Evolutionary conservation across 2,329 filamentous ascomycete species (phyloP).

Genomic region (Talaromyces sp.): DNA sequence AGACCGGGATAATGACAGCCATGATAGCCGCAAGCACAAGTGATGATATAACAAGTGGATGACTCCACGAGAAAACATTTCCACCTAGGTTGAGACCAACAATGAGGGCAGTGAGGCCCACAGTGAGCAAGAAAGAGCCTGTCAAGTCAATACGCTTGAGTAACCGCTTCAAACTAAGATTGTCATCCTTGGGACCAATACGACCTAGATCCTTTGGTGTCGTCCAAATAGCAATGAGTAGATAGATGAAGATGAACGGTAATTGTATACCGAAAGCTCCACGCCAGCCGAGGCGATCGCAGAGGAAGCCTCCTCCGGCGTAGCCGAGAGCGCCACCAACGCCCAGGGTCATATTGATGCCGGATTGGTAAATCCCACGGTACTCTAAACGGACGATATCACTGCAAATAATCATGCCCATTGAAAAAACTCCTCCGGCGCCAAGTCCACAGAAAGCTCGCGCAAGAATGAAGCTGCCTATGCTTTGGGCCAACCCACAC

Average conservation of each 20-base stretch:
- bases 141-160: constrained; percentile 47
- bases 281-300: constrained; percentile 38
- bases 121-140: constrained; percentile 45
- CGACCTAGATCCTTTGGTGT: constrained; percentile 44
- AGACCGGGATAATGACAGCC: constrained; percentile 36
- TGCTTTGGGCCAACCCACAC: constrained; percentile 65
- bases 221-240: constrained; percentile 41
- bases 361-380: constrained; percentile 40
- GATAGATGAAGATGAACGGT: constrained; percentile 43
- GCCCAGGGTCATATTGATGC: constrained; percentile 37
- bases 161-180: constrained; percentile 38
- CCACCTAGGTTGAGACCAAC: constrained; percentile 51
- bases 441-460: constrained; percentile 67
- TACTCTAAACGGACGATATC: constrained; percentile 71
- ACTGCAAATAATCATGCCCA: constrained; percentile 56
- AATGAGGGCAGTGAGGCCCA: constrained; percentile 46
- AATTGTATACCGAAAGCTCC: constrained; percentile 47
- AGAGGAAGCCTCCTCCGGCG: constrained; percentile 36
- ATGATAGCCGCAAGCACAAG: constrained; percentile 39
- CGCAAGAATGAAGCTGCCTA: constrained; percentile 66
- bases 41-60: constrained; percentile 47
- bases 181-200: constrained; percentile 38
- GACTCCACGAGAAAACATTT: constrained; percentile 48
- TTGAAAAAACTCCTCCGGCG: constrained; percentile 65
- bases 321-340: constrained; percentile 35